Evolutionary conservation across 139 green algal genomes (phyloP).

Genomic region (Coelastrella sp.): DNA sequence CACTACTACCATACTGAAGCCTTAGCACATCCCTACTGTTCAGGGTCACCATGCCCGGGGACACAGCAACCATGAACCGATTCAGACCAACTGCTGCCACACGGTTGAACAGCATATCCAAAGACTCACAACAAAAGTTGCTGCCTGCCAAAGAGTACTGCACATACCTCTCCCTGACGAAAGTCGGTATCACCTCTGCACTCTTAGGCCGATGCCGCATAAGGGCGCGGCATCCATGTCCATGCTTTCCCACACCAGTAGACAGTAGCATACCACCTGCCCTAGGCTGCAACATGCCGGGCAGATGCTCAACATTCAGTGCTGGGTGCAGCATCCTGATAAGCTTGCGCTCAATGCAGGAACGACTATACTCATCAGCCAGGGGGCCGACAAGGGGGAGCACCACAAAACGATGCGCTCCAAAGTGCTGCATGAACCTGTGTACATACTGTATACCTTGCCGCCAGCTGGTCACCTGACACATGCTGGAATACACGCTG

Average conservation of each 20-base stretch:
- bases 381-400: not conserved
- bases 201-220: not conserved
- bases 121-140: not conserved
- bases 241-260: not conserved
- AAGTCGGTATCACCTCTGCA: not conserved
- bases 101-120: not conserved
- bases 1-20: not conserved
- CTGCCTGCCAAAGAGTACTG: not conserved
- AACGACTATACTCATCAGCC: not conserved
- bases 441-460: not conserved
- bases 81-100: not conserved
- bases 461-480: not conserved
- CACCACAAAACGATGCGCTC: not conserved
- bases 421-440: not conserved
- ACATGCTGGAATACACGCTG: not conserved
- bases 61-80: not conserved
- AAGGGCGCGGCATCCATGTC: not conserved
- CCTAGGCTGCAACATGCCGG: not conserved
- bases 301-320: not conserved
- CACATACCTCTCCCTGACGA: not conserved
- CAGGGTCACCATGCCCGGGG: not conserved
- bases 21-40: constrained; percentile 13
- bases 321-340: not conserved
- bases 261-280: not conserved
- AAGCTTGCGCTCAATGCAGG: not conserved